Evolutionary conservation across 805 yeast genomes (phyloP), one percentile per base, ranked within the genome.

Genomic region (Yamadazyma insecticola): DNA sequence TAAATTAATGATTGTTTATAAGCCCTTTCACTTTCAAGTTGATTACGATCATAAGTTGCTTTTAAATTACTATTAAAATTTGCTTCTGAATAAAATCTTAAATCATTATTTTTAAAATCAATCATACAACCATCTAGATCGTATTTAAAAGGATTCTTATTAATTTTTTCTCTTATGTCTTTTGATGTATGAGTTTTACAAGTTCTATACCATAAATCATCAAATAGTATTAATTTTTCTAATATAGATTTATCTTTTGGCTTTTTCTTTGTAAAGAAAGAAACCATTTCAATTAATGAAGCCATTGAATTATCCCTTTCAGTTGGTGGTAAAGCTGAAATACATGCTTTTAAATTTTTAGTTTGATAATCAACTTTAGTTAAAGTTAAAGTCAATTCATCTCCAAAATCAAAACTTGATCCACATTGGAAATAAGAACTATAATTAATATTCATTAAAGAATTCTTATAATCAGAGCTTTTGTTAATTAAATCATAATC

Each of bases 41-140:
- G n/a, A n/a, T n/a, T n/a, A n/a, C n/a, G n/a, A n/a, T n/a, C n/a
- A n/a, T n/a, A n/a, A n/a, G n/a, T n/a, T n/a, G n/a, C n/a, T n/a
- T n/a, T n/a, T n/a, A n/a, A n/a, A n/a, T n/a, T n/a, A n/a, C n/a
- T n/a, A n/a, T n/a, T n/a, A n/a, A n/a, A n/a, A n/a, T n/a, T n/a
- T n/a, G n/a, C n/a, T n/a, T n/a, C n/a, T n/a, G n/a, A n/a, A n/a
- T n/a, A 33, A 29, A 60, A 61, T 23, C 69, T 44, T 28, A 65
- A 45, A 40, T 65, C 71, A 30, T 53, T 44, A 4, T 48, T 43
- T 25, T 56, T 53, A 38, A 65, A 64, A 38, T 65, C 67, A 11
- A 64, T 40, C 14, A 59, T 37, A 5, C 44, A 35, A 2, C 71
- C 71, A 6, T 27, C 26, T 10, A 50, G 26, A 11, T 44, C 46